Conservation (phyloP, 495 filamentous ascomycete genomes). For the Talaromyces nanjingensis region DNA sequence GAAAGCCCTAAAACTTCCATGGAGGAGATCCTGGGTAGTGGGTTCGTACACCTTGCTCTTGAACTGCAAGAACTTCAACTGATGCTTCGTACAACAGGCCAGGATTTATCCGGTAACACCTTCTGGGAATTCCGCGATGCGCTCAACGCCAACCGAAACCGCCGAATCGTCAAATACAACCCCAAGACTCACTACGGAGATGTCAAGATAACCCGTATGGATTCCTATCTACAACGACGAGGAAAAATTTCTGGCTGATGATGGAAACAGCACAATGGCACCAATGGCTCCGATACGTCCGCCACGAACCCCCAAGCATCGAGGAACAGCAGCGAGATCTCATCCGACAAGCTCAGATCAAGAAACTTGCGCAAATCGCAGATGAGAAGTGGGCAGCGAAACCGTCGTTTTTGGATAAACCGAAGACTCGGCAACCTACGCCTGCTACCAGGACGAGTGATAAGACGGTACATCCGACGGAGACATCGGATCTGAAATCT, state of each 20-base stretch:
- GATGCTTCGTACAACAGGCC: conserved; percentile 43
- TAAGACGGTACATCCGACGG: conserved; percentile 18
- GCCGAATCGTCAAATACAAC: conserved; percentile 63
- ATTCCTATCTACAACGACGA: background rate
- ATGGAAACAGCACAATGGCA: conserved; percentile 71
- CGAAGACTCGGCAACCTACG: conserved; percentile 36
- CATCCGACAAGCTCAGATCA: conserved; percentile 58
- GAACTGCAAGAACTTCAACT: background rate
- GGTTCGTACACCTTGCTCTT: conserved; percentile 44
- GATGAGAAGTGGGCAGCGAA: conserved; percentile 85
- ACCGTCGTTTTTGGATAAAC: conserved; percentile 54
- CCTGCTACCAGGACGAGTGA: conserved; percentile 31
- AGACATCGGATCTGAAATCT: conserved; percentile 13
- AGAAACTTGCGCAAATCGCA: conserved; percentile 65
- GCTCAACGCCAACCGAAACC: conserved; percentile 44
- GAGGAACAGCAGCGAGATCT: conserved; percentile 69
- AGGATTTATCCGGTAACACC: conserved; percentile 82
- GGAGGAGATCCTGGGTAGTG: conserved; percentile 74
- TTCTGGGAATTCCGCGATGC: conserved; percentile 86
- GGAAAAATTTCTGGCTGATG: conserved; percentile 2
- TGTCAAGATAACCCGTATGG: conserved; percentile 53
- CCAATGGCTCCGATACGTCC: conserved; percentile 90
- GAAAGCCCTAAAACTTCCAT: conserved; percentile 78
- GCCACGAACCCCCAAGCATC: conserved; percentile 60
- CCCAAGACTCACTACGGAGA: conserved; percentile 58